phyloP scores from a whole-genome alignment of 495 filamentous ascomycete genomes.

The Mytilinidion resinicola region DNA sequence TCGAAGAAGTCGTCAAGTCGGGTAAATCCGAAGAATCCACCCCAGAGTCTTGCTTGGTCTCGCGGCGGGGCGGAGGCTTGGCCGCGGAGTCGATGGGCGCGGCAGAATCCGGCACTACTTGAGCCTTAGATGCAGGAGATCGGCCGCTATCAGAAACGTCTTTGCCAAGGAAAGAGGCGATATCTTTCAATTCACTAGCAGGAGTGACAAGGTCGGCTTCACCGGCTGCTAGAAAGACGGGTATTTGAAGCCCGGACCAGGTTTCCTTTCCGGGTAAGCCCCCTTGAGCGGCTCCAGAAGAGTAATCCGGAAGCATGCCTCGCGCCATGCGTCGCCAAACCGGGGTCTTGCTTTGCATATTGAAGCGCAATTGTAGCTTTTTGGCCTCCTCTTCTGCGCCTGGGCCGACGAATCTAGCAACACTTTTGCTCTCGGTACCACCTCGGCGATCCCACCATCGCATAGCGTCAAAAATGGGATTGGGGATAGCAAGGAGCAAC shows the following conservation, averaged over 20 bases:
- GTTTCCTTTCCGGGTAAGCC: constrained; percentile 63
- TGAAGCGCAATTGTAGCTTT: constrained; percentile 74
- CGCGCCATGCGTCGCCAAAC: constrained; percentile 82
- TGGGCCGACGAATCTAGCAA: constrained; percentile 69
- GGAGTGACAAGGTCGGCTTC: constrained; percentile 70
- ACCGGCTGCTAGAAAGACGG: constrained; percentile 73
- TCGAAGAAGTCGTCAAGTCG: neutral
- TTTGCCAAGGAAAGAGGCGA: constrained; percentile 52
- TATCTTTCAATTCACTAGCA: constrained; percentile 61
- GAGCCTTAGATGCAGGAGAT: constrained; percentile 28
- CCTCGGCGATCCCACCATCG: constrained; percentile 76
- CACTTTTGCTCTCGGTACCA: constrained; percentile 68
- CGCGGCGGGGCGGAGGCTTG: neutral
- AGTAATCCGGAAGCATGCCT: constrained; percentile 56
- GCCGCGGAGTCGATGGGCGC: constrained; percentile 35
- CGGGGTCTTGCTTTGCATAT: constrained; percentile 70
- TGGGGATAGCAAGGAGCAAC: constrained; percentile 58
- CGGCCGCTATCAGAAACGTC: constrained; percentile 29
- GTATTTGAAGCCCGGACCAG: constrained; percentile 67
- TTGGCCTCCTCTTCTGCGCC: constrained; percentile 68
- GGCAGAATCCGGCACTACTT: constrained; percentile 38
- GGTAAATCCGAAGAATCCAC: neutral
- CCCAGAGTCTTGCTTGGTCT: neutral
- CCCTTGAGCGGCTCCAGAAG: constrained; percentile 45
- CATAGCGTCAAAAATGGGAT: constrained; percentile 68